A percentile compares a stretch with the other conserved stretches of the same genome.
These are phyloP conservation scores for Coemansia guatemalensis DNA, from an alignment of 192 early-diverging fungal genomes.

Conservation along the genomic window DNA sequence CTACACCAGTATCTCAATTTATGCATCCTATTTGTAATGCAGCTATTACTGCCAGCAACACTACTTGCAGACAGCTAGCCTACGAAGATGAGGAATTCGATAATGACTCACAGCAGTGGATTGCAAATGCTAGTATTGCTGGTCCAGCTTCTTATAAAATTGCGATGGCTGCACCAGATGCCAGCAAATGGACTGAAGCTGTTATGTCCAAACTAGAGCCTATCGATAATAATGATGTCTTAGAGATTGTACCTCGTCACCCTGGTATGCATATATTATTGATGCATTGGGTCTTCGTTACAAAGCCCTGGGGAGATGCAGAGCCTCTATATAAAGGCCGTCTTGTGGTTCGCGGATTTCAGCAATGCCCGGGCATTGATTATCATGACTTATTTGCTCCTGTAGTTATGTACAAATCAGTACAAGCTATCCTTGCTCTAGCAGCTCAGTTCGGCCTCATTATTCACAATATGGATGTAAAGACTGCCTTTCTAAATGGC, in stretches of 20 bases:
- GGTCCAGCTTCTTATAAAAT: background rate
- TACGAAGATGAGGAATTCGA: no score
- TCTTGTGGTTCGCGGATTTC: conserved; percentile 22
- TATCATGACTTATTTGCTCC: conserved; percentile 29
- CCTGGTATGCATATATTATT: conserved; percentile 2
- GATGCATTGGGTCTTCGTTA: conserved; percentile 29
- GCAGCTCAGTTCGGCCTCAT: conserved; percentile 9
- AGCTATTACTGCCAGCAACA: no score
- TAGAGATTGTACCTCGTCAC: conserved; percentile 1
- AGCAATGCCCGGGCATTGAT: conserved; percentile 18
- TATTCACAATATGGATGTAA: no score
- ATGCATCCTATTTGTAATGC: no score
- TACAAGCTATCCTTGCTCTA: conserved; percentile 14
- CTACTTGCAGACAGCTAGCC: no score
- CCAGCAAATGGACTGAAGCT: background rate
- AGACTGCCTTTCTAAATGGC: conserved; percentile 16
- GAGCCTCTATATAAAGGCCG: conserved; percentile 18
- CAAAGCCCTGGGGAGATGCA: conserved; percentile 10
- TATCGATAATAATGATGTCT: conserved; percentile 9
- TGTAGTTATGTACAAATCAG: conserved; percentile 23
- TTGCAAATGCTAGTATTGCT: no score
- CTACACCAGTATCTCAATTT: no score
- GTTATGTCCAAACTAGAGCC: conserved; percentile 1
- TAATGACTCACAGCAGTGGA: no score
- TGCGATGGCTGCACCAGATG: background rate